phyloP scores from a whole-genome alignment of 768 basidiomycete genomes.

The Suillus variegatus region DNA sequence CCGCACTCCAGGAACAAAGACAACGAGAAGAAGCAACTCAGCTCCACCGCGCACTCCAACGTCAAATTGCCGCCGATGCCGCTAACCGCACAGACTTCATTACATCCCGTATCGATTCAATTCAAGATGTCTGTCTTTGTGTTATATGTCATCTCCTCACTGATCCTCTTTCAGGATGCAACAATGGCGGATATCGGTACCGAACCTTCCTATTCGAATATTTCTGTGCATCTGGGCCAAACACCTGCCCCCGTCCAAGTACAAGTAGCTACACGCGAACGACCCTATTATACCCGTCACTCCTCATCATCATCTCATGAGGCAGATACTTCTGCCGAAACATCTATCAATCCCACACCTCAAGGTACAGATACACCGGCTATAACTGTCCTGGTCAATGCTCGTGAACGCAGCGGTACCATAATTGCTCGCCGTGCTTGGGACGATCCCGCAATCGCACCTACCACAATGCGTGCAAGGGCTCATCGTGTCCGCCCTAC shows the following conservation, averaged over 20 bases:
- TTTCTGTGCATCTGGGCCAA: conserved; percentile 22
- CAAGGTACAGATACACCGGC: conserved; percentile 60
- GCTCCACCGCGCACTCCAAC: conserved; percentile 57
- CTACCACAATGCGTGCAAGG: conserved; percentile 31
- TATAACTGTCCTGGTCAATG: conserved; percentile 54
- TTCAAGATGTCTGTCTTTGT: conserved; percentile 24
- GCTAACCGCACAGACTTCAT: conserved; percentile 20
- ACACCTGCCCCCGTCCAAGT: conserved; percentile 21
- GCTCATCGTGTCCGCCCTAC: conserved; percentile 31
- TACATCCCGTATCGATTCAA: conserved; percentile 10
- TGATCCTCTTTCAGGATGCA: conserved; percentile 29
- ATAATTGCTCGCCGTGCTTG: conserved; percentile 67
- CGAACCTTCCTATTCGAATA: conserved; percentile 21
- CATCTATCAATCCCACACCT: conserved; percentile 61
- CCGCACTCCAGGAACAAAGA: conserved; percentile 55
- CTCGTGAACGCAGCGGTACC: conserved; percentile 75
- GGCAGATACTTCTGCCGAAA: conserved; percentile 62
- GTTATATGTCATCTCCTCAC: neutral
- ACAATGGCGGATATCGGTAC: conserved; percentile 31
- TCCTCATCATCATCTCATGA: conserved; percentile 38
- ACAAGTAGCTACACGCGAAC: conserved; percentile 21
- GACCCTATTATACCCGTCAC: conserved; percentile 21
- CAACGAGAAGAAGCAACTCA: conserved; percentile 63
- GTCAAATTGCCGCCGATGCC: conserved; percentile 43
- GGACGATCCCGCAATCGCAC: conserved; percentile 41